These are phyloP conservation scores for Plasmodium gonderi DNA, from an alignment of 169 alveolate species.

Conservation along the genomic window DNA sequence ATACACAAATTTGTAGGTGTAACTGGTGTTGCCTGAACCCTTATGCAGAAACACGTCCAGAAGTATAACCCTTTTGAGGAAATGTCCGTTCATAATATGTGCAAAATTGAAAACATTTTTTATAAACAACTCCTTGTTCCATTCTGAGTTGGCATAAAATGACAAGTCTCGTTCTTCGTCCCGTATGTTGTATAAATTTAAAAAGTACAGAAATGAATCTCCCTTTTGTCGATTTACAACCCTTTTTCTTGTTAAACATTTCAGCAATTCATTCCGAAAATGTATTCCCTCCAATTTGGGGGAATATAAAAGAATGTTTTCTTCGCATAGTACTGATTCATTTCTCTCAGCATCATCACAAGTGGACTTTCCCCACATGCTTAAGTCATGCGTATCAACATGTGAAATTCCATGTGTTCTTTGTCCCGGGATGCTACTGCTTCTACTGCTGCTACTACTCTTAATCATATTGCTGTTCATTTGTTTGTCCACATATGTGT, in stretches of 20 bases:
- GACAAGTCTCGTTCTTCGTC: slow-evolving; percentile 62
- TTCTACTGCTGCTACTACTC: too few relatives aligned
- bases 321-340: too few relatives aligned
- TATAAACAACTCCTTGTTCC: slow-evolving; percentile 40
- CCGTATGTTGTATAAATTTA: slow-evolving; percentile 63
- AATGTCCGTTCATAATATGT: not conserved
- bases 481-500: not conserved
- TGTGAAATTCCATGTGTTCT: not conserved
- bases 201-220: slow-evolving; percentile 16
- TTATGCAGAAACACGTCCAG: slow-evolving; percentile 25
- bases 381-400: not conserved
- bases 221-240: not conserved
- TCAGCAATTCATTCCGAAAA: slow-evolving; percentile 2
- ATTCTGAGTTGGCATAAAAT: slow-evolving; percentile 34
- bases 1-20: slow-evolving; percentile 58
- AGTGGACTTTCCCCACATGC: not conserved
- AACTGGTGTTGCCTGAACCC: slow-evolving; percentile 8
- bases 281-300: slow-evolving; percentile 50
- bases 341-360: too few relatives aligned
- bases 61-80: slow-evolving; percentile 23
- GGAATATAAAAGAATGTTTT: slow-evolving; percentile 23
- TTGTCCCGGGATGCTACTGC: not conserved
- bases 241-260: not conserved
- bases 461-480: not conserved
- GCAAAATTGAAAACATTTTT: slow-evolving; percentile 32